Evolutionary conservation across 2,329 filamentous ascomycete genomes (phyloP).

Genomic region (Lachnellula hyalina): DNA sequence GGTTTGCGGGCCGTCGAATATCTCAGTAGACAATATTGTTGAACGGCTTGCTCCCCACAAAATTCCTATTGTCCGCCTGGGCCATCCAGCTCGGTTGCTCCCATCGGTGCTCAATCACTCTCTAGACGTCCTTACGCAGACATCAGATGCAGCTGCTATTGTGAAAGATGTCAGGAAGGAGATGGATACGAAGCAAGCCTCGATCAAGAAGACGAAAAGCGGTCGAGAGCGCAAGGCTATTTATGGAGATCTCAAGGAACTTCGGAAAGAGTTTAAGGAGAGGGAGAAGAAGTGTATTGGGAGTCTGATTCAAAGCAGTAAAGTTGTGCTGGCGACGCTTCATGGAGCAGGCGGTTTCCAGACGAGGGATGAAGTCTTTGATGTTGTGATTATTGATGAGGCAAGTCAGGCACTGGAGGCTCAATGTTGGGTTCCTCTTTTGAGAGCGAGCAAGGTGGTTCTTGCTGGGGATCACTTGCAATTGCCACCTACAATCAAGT

Average conservation of each 20-base stretch:
- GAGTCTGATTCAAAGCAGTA: conserved; percentile 68
- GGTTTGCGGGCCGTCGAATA: conserved; percentile 95
- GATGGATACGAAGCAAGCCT: conserved; percentile 87
- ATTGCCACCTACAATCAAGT: conserved; percentile 91
- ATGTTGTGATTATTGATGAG: conserved; percentile 94
- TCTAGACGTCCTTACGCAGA: conserved; percentile 83
- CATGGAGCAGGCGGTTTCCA: conserved; percentile 88
- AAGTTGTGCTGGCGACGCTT: conserved; percentile 85
- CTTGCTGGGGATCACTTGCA: conserved; percentile 94
- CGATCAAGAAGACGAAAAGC: conserved; percentile 78
- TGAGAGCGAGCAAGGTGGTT: conserved; percentile 77
- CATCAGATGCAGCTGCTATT: conserved; percentile 82
- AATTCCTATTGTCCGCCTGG: conserved; percentile 80
- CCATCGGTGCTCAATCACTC: conserved; percentile 86
- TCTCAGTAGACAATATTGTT: conserved; percentile 97
- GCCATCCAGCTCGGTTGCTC: conserved; percentile 85
- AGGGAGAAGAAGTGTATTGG: conserved; percentile 77
- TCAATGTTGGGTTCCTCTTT: conserved; percentile 90
- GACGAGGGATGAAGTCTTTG: conserved; percentile 73
- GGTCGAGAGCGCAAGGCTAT: conserved; percentile 75
- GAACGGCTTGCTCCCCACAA: conserved; percentile 83
- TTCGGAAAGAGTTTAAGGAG: conserved; percentile 83
- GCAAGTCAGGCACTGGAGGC: conserved; percentile 93
- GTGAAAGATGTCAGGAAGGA: conserved; percentile 86
- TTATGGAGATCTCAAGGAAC: conserved; percentile 77